Evolutionary conservation across 2,329 filamentous ascomycete species (phyloP).

Genomic region (Trichoderma endophyticum): DNA sequence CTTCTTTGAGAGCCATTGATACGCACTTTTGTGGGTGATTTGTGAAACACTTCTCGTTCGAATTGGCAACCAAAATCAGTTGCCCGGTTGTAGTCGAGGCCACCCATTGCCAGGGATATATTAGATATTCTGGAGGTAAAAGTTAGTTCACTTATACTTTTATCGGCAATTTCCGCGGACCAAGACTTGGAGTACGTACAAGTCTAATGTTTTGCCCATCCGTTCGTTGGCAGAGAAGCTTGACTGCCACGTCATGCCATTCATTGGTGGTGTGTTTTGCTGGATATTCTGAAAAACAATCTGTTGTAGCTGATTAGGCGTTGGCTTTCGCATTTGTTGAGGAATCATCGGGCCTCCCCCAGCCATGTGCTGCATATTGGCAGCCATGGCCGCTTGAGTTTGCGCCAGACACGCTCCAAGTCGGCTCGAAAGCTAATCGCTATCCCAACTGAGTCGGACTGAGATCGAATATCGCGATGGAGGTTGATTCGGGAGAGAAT

Average conservation of each 20-base stretch:
- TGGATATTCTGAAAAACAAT: conserved; percentile 41
- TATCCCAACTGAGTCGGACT: neutral
- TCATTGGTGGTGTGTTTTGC: conserved; percentile 32
- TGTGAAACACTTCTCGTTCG: conserved; percentile 47
- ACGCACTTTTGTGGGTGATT: conserved; percentile 48
- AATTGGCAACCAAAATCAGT: conserved; percentile 43
- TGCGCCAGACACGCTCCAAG: conserved; percentile 24
- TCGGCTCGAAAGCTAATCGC: neutral
- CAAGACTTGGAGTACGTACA: conserved; percentile 35
- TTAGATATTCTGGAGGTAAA: conserved; percentile 47
- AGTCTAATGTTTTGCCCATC: conserved; percentile 40
- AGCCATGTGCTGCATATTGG: conserved; percentile 57
- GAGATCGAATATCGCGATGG: neutral
- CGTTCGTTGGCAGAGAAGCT: conserved; percentile 39
- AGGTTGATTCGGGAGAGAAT: neutral
- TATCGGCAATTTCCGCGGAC: too few relatives aligned
- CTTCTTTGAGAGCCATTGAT: neutral
- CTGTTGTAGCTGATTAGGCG: conserved; percentile 34
- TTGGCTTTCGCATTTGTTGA: conserved; percentile 39
- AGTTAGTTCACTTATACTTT: neutral
- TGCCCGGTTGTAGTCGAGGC: conserved; percentile 40
- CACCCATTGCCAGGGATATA: conserved; percentile 45
- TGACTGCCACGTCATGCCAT: conserved; percentile 39
- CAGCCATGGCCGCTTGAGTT: conserved; percentile 53
- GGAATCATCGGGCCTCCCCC: conserved; percentile 45